Base-by-base conservation (phyloP, 2,329 filamentous ascomycete genomes). In the Aspergillus latus region DNA sequence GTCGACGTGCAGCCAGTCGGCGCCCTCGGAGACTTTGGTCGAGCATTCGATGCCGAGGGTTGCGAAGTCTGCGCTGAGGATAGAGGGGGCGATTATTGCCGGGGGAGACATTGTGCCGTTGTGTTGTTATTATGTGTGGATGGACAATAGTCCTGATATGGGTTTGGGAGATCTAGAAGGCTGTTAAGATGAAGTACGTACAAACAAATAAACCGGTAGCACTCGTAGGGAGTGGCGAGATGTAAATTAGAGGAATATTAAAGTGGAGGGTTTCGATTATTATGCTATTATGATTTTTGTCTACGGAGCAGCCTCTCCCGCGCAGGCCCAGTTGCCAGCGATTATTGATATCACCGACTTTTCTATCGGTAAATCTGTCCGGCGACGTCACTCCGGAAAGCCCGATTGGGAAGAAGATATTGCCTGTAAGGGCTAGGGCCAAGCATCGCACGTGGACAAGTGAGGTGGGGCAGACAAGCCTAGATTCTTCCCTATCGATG, bases 61-160 rank as follows among this genome's bases (percentile, higher is more conserved):
- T 69, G 86, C 92, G 78, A 99, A 99, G 82, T 99, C 93, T 64
- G 93, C 93, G 69, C 92, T 95, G 59, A 99, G 87, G 67, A 99
- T 97, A n/a, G 93, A 97, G 30, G 94, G 94, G 13, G 93, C 93
- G 68, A 99, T 96, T 74, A 99, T 97, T 47, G 94, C 89, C 61
- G 88, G 86, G 26, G 93, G 94, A 56, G 90, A 81, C 93, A 97
- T 97, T 62, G 59, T 79, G 68, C 36, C 10, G 11, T 13, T 30
- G 7, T n/a, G 21, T 36, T 21, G 21, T 21, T 21, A 2, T 21
- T 21, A 21, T 21, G 21, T 21, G 21, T 21, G 21, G 21, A 21
- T 21, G 21, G 21, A 21, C 21, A 21, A 21, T 21, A 21, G 21
- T 21, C 21, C 21, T 2, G 21, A 21, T 21, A 21, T 21, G 21